Percentiles rank a stretch among this genome's conserved stretches.
Evolutionary conservation across 768 basidiomycete species (phyloP).

Genomic region (Kwoniella pini): DNA sequence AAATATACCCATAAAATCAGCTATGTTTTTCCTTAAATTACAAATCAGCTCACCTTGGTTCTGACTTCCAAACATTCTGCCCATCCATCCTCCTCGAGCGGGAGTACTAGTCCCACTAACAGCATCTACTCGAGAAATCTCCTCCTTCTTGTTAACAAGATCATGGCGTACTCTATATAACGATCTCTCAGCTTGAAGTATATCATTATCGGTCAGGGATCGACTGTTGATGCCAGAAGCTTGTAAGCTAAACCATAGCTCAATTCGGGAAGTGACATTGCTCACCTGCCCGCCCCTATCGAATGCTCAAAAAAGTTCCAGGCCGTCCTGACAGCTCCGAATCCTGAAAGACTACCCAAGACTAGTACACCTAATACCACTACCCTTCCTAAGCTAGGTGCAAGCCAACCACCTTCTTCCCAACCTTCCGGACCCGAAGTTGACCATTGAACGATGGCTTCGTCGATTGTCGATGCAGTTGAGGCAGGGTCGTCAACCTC

Average conservation of each 20-base stretch:
- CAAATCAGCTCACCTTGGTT: slow-evolving; percentile 29
- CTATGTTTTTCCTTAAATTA: neutral
- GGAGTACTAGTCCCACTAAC: slow-evolving; percentile 11
- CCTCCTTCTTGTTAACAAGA: slow-evolving; percentile 39
- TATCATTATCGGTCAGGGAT: slow-evolving; percentile 40
- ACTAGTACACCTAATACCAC: slow-evolving; percentile 49
- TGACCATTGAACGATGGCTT: slow-evolving; percentile 30
- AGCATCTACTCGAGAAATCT: slow-evolving; percentile 20
- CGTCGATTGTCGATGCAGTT: slow-evolving; percentile 25
- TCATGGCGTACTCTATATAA: slow-evolving; percentile 50
- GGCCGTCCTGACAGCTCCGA: slow-evolving; percentile 52
- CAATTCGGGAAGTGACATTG: neutral
- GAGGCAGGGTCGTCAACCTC: slow-evolving; percentile 10
- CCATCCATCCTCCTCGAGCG: slow-evolving; percentile 39
- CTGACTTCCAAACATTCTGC: slow-evolving; percentile 38
- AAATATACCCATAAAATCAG: neutral
- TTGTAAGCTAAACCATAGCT: neutral
- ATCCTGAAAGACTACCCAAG: slow-evolving; percentile 45
- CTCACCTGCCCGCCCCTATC: slow-evolving; percentile 32
- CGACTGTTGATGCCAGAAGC: slow-evolving; percentile 19
- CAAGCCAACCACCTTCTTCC: slow-evolving; percentile 49
- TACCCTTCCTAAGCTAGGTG: slow-evolving; percentile 49
- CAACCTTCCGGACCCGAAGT: slow-evolving; percentile 38
- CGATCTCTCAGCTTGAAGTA: slow-evolving; percentile 48
- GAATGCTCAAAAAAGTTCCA: slow-evolving; percentile 48